phyloP scores from a whole-genome alignment of 108 stramenopile genomes.

The Skeletonema marinoi region DNA sequence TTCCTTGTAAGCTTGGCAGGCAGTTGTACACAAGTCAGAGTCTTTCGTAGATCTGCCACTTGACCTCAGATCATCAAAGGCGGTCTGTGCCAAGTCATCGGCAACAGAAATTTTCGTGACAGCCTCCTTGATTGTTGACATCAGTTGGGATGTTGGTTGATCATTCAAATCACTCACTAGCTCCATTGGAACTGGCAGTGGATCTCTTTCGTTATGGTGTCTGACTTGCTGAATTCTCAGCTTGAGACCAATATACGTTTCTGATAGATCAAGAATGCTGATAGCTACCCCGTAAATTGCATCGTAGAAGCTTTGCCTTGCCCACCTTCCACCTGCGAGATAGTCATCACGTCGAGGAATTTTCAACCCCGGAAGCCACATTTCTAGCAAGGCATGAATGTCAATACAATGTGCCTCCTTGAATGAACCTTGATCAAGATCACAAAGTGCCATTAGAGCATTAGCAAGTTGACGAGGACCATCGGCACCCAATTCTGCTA shows the following conservation, averaged over 20 bases:
- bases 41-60: constrained; percentile 45
- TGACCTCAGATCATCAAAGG: constrained; percentile 39
- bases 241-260: constrained; percentile 80
- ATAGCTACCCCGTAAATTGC: constrained; percentile 77
- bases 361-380: constrained; percentile 84
- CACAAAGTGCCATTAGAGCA: constrained; percentile 68
- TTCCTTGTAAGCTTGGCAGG: constrained; percentile 57
- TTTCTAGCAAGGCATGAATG: constrained; percentile 81
- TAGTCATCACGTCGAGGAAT: constrained; percentile 87
- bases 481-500: constrained; percentile 85
- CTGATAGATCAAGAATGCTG: constrained; percentile 85
- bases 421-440: constrained; percentile 88
- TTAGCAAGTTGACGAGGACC: constrained; percentile 80
- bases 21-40: constrained; percentile 34
- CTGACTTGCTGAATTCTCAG: constrained; percentile 77
- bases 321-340: constrained; percentile 91
- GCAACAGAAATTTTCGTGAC: constrained; percentile 52
- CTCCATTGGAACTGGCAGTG: constrained; percentile 63
- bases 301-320: constrained; percentile 88
- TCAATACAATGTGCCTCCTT: constrained; percentile 70
- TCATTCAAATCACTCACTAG: constrained; percentile 29
- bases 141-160: constrained; percentile 48
- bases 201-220: constrained; percentile 70
- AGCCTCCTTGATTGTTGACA: constrained; percentile 46
- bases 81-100: constrained; percentile 53